A percentile compares a stretch with the other conserved stretches of the same genome.
phyloP scores from a whole-genome alignment of 768 basidiomycete genomes.

The Mycena pura region DNA sequence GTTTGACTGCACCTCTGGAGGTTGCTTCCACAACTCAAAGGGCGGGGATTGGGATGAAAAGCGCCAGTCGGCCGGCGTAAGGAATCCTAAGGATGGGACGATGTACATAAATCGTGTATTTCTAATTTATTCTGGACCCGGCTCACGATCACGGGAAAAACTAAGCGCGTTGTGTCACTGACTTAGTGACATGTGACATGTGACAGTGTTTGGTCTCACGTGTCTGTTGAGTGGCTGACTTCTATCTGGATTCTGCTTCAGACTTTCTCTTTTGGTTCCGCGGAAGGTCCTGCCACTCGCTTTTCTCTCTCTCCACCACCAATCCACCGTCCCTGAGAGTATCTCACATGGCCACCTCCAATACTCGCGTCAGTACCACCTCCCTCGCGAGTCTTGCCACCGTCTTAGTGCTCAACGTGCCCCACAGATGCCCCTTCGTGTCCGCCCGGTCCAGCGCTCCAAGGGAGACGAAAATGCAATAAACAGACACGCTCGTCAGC shows the following conservation, averaged over 20 bases:
- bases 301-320: conserved; percentile 31
- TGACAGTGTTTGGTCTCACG: no score
- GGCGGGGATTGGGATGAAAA: conserved; percentile 61
- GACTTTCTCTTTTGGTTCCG: neutral
- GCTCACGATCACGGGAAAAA: no score
- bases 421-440: conserved; percentile 68
- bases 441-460: conserved; percentile 67
- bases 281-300: conserved; percentile 28
- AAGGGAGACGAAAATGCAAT: conserved; percentile 84
- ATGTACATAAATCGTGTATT: conserved; percentile 30
- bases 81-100: no score
- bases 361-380: conserved; percentile 58
- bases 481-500: conserved; percentile 69
- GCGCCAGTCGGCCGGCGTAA: no score
- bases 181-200: neutral
- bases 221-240: no score
- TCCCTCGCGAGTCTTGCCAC: conserved; percentile 11
- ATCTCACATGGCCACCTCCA: conserved; percentile 62
- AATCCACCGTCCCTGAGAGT: no score
- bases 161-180: conserved; percentile 5
- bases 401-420: conserved; percentile 29
- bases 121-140: neutral
- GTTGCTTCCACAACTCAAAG: conserved; percentile 50
- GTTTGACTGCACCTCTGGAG: conserved; percentile 65
- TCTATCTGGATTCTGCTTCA: no score